Evolutionary conservation across 805 yeast species (phyloP).

Genomic region (Ogataea methanolica): DNA sequence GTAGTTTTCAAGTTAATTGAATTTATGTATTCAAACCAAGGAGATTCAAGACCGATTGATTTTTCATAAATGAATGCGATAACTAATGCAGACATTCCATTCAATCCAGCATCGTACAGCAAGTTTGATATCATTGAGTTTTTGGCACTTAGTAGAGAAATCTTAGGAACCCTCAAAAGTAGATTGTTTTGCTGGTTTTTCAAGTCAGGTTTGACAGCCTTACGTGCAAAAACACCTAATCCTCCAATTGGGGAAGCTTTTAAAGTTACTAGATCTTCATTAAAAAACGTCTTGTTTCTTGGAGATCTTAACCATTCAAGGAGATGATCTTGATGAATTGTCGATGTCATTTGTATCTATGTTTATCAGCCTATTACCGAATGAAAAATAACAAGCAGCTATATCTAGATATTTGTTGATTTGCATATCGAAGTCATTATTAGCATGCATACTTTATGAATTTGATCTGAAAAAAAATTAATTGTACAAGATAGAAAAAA

Average conservation of each 20-base stretch:
- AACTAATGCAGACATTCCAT: constrained; percentile 64
- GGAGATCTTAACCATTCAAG: constrained; percentile 49
- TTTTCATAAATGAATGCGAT: constrained; percentile 71
- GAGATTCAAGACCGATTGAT: constrained; percentile 55
- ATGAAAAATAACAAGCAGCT: too few species aligned
- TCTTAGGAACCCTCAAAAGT: constrained; percentile 59
- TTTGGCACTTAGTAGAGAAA: constrained; percentile 50
- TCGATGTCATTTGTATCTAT: constrained; percentile 25
- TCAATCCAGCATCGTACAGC: constrained; percentile 51
- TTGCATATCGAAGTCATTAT: too few species aligned
- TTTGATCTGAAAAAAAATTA: too few species aligned
- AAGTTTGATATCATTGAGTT: constrained; percentile 64
- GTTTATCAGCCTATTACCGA: too few species aligned
- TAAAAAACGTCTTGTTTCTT: constrained; percentile 49
- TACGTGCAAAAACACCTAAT: constrained; percentile 63
- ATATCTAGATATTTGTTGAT: too few species aligned
- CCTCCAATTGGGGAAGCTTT: constrained; percentile 55
- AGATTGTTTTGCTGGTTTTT: constrained; percentile 26
- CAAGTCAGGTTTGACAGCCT: constrained; percentile 33
- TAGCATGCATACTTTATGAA: too few species aligned
- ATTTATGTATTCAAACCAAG: constrained; percentile 69
- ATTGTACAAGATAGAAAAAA: too few species aligned
- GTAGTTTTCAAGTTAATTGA: constrained; percentile 39
- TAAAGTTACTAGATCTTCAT: constrained; percentile 40
- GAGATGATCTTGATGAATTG: constrained; percentile 27